Percentiles rank a stretch among this genome's conserved stretches.
Evolutionary conservation across 2,329 filamentous ascomycete genomes (phyloP).

Genomic region (Trichoderma sp.): DNA sequence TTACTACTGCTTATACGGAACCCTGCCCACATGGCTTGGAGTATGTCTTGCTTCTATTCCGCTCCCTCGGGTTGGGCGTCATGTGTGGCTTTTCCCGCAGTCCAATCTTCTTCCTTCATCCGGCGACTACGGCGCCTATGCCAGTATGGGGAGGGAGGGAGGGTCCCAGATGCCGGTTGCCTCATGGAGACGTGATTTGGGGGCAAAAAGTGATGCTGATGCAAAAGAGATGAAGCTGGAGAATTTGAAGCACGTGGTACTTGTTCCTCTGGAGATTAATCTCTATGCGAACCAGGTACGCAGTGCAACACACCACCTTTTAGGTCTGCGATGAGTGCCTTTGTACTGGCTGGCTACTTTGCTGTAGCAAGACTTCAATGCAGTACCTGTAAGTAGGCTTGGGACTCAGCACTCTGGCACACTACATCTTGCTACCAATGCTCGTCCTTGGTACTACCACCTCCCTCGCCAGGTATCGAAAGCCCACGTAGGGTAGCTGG

Average conservation of each 20-base stretch:
- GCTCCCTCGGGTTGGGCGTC: constrained; percentile 6
- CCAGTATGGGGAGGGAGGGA: not conserved
- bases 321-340: not conserved
- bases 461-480: not conserved
- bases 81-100: constrained; percentile 10
- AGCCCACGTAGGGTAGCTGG: not conserved
- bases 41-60: constrained; percentile 20
- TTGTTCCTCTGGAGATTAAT: constrained; percentile 7
- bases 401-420: not conserved
- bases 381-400: not conserved
- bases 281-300: constrained; percentile 12
- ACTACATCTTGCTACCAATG: not conserved
- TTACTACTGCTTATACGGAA: not conserved
- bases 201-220: not conserved
- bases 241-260: constrained; percentile 5
- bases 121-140: constrained; percentile 3
- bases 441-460: not conserved
- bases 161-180: not conserved
- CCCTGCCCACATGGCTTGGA: constrained; percentile 16
- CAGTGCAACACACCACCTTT: not conserved
- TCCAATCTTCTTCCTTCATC: constrained; percentile 9
- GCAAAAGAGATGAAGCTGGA: constrained; percentile 11
- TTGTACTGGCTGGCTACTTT: not conserved
- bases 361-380: not conserved
- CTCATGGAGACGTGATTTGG: constrained; percentile 5